Base-by-base conservation (phyloP, 208 protist species). In the Trichomonas gallinae region DNA sequence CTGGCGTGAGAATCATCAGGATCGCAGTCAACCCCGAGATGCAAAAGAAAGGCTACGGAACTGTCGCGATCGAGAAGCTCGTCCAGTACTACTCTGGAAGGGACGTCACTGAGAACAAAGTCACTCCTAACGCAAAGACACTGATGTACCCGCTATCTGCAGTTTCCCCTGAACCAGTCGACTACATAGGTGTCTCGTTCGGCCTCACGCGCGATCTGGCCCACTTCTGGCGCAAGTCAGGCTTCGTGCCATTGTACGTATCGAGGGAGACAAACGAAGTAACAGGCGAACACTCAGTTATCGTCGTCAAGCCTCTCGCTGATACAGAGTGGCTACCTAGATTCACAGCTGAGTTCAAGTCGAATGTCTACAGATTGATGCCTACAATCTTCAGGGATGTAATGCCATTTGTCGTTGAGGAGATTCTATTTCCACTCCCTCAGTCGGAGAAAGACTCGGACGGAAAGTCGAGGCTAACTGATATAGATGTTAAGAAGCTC, bases 201-300 rank as follows among this genome's bases (percentile, higher is more conserved):
- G 97, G 97, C 21, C 21, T 97, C 23, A 96, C 96, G 13, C 11
- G 44, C 48, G 63, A 46, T 21, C 46, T 97, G 23, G 96, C 40
- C 21, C 96, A 97, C 13, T 97, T 97, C 83, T 97, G 97, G 97
- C 21, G 34, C n/a, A 88, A 44, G 8, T 26, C 10, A 58, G 96
- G 63, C 15, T 97, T 96, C 40, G 36, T 58, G 0, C 96, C 97
- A 21, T 26, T 97, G 21, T 97, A 97, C 89, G 31, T 97, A 17
- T 46, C 93, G 3, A 97, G 97, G 42, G 97, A 48, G 31, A n/a
- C 10, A 42, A 97, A 97, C 58, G 99, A 99, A 96, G 97, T 99
- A 36, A 99, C 99, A 21, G 99, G 99, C 8, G 99, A 99, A 98
- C 98, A 99, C 97, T 99, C 99, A 72, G 99, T 98, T 96, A 99